A percentile compares a stretch with the other conserved stretches of the same genome.
Conservation (phyloP, 2,329 filamentous ascomycete genomes). For the Epichloe amarillans region DNA sequence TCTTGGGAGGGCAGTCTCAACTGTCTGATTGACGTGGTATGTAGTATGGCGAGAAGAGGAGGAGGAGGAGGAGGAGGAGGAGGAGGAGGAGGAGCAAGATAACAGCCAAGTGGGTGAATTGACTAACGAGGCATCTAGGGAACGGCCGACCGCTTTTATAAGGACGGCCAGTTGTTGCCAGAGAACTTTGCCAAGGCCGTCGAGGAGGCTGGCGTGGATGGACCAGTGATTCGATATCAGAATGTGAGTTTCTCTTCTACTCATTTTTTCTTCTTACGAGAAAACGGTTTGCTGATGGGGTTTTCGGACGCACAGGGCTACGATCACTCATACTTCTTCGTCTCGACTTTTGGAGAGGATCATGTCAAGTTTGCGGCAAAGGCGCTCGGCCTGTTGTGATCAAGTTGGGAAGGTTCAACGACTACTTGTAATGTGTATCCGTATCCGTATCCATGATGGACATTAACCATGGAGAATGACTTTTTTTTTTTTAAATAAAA, state of each 20-base stretch:
- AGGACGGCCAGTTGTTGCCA: conserved; percentile 79
- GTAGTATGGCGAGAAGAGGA: conserved; percentile 18
- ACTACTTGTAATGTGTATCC: too few relatives aligned
- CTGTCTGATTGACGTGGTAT: conserved; percentile 73
- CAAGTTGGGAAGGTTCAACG: too few relatives aligned
- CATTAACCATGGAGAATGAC: too few relatives aligned
- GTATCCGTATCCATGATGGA: too few relatives aligned
- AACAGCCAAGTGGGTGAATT: too few relatives aligned
- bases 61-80: too few relatives aligned
- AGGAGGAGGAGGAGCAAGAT: too few relatives aligned
- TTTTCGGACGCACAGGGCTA: conserved; percentile 51
- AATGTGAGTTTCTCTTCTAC: conserved; percentile 32
- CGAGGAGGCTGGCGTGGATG: conserved; percentile 58
- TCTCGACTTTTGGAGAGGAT: conserved; percentile 78
- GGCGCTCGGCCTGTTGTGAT: conserved; percentile 40
- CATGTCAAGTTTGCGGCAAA: conserved; percentile 89
- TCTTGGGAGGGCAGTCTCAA: conserved; percentile 59
- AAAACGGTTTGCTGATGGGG: not conserved
- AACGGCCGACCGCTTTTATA: conserved; percentile 92
- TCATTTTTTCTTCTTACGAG: too few relatives aligned
- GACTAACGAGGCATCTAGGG: conserved; percentile 36
- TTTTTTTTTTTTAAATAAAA: too few relatives aligned
- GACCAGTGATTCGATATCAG: conserved; percentile 71
- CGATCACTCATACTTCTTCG: conserved; percentile 96
- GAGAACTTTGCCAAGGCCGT: conserved; percentile 82